Conservation (phyloP, 2,329 filamentous ascomycete species). For the Coniochaeta sp. region DNA sequence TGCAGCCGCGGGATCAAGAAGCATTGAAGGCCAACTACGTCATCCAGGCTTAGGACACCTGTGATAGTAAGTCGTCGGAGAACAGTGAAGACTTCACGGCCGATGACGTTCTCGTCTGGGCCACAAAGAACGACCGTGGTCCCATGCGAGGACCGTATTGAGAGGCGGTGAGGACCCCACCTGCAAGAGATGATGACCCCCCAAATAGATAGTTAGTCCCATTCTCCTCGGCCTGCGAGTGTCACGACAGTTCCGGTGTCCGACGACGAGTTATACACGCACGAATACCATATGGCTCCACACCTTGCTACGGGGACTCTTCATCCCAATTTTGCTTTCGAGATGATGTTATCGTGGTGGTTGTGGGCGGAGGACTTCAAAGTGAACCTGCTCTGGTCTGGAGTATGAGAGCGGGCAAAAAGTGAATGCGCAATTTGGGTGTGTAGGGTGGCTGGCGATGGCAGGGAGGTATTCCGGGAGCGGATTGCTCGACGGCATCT, state of each 20-base stretch:
- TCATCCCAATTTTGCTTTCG: background rate
- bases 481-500: background rate
- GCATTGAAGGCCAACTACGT: conserved; percentile 40
- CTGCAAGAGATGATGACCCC: background rate
- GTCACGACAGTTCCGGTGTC: background rate
- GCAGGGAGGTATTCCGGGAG: background rate
- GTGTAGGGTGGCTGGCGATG: background rate
- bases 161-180: background rate
- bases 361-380: background rate
- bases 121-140: background rate
- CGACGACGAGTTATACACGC: background rate
- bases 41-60: conserved; percentile 15
- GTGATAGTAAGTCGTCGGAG: background rate
- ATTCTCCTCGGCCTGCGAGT: background rate
- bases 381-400: background rate
- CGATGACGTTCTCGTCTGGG: background rate
- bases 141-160: background rate
- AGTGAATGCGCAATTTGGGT: background rate
- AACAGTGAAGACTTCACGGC: background rate
- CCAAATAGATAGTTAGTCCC: background rate
- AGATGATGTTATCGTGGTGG: background rate
- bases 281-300: background rate
- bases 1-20: conserved; percentile 42
- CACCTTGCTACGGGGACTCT: background rate
- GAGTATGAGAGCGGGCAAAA: background rate